Conservation (phyloP, 345 rosid species). For the Eucalyptus globulus region DNA sequence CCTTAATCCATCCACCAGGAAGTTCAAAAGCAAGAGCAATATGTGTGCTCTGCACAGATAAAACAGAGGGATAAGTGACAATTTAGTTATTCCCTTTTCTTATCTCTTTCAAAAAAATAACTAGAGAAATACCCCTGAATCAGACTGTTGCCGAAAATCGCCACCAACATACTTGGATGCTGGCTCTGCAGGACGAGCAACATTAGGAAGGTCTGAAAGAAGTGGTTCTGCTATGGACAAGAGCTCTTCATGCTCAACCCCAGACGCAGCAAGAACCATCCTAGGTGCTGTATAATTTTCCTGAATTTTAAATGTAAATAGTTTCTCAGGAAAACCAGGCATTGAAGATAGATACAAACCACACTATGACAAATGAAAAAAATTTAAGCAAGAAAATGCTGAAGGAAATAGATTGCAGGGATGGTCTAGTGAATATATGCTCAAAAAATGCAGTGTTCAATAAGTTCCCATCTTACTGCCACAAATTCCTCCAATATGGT, state of each 20-base stretch:
- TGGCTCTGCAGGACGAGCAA: conserved; percentile 31
- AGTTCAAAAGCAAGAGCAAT: conserved; percentile 89
- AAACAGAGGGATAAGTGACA: neutral
- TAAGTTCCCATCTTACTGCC: conserved; percentile 29
- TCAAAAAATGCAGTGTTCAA: neutral
- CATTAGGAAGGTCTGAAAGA: conserved; percentile 63
- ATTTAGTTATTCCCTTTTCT: neutral
- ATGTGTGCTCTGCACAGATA: conserved; percentile 33
- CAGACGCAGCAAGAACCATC: conserved; percentile 78
- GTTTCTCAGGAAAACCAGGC: neutral
- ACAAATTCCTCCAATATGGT: conserved; percentile 64
- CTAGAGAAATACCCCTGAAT: conserved; percentile 44
- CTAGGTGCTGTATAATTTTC: conserved; percentile 77
- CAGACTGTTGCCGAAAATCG: conserved; percentile 72
- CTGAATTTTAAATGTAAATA: conserved; percentile 22
- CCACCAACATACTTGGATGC: conserved; percentile 78
- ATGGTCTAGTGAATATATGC: neutral
- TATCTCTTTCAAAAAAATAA: neutral
- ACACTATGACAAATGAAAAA: neutral
- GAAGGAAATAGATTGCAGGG: neutral
- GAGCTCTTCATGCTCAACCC: conserved; percentile 75
- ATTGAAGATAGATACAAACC: neutral
- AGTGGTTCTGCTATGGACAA: conserved; percentile 73
- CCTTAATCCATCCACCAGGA: conserved; percentile 77
- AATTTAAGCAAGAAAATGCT: neutral